Conservation (phyloP, 345 rosid species). For the Noccaea bulbosa region DNA sequence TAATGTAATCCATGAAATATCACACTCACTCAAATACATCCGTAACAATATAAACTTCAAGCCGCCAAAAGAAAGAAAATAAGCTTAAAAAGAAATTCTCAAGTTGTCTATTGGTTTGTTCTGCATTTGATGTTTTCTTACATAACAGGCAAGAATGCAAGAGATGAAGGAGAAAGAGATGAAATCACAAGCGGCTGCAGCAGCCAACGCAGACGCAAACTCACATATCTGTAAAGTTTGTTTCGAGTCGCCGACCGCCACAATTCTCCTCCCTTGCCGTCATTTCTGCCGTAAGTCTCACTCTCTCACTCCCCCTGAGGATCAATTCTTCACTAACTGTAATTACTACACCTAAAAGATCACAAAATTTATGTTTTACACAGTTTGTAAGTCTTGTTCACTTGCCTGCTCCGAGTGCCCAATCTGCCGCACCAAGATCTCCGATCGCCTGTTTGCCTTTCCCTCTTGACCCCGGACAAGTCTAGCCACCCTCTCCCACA, state of each 20-base stretch:
- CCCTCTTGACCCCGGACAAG: slow-evolving; percentile 57
- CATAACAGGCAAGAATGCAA: slow-evolving; percentile 85
- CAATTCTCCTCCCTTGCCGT: slow-evolving; percentile 93
- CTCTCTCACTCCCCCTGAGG: slow-evolving; percentile 5
- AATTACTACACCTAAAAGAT: neutral
- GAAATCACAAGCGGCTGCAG: slow-evolving; percentile 69
- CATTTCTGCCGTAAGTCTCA: slow-evolving; percentile 89
- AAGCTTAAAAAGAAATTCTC: neutral
- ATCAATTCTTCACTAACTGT: slow-evolving; percentile 17
- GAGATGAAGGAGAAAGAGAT: slow-evolving; percentile 93
- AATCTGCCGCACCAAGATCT: slow-evolving; percentile 87
- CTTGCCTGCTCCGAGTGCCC: slow-evolving; percentile 98
- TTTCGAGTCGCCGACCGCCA: slow-evolving; percentile 87
- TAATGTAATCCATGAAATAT: neutral
- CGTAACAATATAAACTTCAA: neutral
- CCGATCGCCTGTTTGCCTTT: slow-evolving; percentile 89
- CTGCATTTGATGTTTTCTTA: slow-evolving; percentile 26
- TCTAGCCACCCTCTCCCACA: slow-evolving; percentile 5
- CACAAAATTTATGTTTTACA: slow-evolving; percentile 31
- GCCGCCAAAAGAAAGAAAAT: too few species aligned
- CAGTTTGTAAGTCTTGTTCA: slow-evolving; percentile 98
- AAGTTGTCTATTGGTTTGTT: neutral
- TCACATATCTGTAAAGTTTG: slow-evolving; percentile 93
- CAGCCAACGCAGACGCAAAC: slow-evolving; percentile 81
- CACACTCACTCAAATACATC: slow-evolving; percentile 7